Evolutionary conservation across 495 filamentous ascomycete genomes (phyloP).

Genomic region (Xylaria grammica): DNA sequence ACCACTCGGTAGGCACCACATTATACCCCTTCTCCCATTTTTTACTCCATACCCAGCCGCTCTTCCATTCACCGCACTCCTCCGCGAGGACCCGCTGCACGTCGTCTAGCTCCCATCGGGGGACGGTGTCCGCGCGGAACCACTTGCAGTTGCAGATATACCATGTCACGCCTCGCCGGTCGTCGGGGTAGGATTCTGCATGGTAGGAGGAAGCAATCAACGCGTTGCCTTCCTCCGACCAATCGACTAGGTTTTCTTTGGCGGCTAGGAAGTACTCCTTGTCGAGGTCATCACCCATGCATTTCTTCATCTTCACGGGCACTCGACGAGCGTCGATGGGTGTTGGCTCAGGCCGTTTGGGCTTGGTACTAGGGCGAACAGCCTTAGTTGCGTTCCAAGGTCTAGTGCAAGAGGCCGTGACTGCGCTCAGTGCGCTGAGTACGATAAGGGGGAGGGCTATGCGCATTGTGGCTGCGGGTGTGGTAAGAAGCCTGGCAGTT

Average conservation of each 20-base stretch:
- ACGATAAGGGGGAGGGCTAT: background rate
- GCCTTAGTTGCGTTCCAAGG: background rate
- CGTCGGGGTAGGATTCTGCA: background rate
- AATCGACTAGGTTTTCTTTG: background rate
- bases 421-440: conserved; percentile 10
- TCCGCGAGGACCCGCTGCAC: conserved; percentile 22
- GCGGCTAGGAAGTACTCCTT: background rate
- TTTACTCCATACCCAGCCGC: conserved; percentile 31
- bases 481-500: background rate
- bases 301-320: background rate
- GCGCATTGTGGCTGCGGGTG: background rate
- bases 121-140: background rate
- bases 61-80: conserved; percentile 23
- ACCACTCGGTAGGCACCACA: conserved; percentile 8
- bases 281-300: background rate
- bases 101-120: conserved; percentile 21
- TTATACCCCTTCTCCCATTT: conserved; percentile 30
- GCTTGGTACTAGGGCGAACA: background rate
- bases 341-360: background rate
- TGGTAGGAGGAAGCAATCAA: background rate
- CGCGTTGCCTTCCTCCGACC: background rate
- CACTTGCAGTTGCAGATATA: conserved; percentile 59
- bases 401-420: background rate
- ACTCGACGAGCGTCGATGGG: background rate
- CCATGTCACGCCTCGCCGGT: background rate